These are phyloP conservation scores for Alternaria sp. DNA, from an alignment of 2,329 filamentous ascomycete species.

Conservation along the genomic window DNA sequence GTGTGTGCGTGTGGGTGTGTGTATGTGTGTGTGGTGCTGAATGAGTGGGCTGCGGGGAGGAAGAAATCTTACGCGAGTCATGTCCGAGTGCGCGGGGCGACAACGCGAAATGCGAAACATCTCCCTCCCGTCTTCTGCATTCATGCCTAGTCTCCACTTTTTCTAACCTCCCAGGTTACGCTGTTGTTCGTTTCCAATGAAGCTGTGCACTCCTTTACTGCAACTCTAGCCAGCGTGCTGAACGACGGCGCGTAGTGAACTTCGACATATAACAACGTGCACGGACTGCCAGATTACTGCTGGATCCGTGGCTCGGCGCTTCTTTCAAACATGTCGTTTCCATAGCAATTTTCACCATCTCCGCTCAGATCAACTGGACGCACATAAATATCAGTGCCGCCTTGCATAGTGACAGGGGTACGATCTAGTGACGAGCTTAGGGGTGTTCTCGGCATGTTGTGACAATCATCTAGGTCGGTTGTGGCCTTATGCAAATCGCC, in stretches of 20 bases:
- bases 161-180: not conserved
- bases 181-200: not conserved
- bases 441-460: not conserved
- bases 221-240: not conserved
- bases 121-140: not conserved
- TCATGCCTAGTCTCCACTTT: not conserved
- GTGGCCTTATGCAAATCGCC: not conserved
- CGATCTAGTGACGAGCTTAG: not conserved
- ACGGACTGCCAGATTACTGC: not conserved
- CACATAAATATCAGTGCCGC: not conserved
- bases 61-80: not conserved
- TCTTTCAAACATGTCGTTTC: not conserved
- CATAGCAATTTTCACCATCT: not conserved
- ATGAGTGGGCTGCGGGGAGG: constrained; percentile 3
- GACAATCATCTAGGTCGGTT: constrained; percentile 7
- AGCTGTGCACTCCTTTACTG: not conserved
- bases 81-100: not conserved
- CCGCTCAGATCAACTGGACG: not conserved
- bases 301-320: not conserved
- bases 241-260: not conserved
- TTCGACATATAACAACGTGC: not conserved
- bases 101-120: not conserved
- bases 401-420: not conserved
- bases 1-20: not conserved
- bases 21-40: constrained; percentile 1